Evolutionary conservation across 192 early-diverging fungal species (phyloP).

Genomic region (Backusella westeae): DNA sequence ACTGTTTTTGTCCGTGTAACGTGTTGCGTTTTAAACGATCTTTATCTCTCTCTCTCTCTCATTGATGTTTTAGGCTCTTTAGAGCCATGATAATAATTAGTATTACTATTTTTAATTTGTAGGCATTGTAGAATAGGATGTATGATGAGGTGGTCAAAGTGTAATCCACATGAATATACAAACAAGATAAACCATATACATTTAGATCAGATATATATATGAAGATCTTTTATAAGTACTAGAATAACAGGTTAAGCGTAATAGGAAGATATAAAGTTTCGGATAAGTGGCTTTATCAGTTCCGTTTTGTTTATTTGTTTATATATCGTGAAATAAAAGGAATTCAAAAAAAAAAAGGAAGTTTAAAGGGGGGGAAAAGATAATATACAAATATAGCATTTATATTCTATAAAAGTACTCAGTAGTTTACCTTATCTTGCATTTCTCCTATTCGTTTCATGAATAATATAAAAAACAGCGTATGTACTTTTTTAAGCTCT

Average conservation of each 20-base stretch:
- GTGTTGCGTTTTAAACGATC: not conserved
- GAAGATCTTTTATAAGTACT: not conserved
- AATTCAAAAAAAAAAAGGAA: not conserved
- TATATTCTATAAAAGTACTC: not conserved
- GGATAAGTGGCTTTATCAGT: not conserved
- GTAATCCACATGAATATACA: not conserved
- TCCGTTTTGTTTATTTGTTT: not conserved
- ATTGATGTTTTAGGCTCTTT: not conserved
- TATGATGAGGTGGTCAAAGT: not conserved
- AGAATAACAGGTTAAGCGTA: not conserved
- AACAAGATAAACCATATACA: not conserved
- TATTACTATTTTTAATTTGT: not conserved
- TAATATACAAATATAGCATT: slow-evolving; percentile 5
- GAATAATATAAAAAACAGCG: not conserved
- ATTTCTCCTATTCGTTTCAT: slow-evolving; percentile 1
- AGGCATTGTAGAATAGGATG: not conserved
- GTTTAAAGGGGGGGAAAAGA: not conserved
- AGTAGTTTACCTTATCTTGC: not conserved
- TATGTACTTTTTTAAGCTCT: not conserved
- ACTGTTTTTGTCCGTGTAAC: not conserved
- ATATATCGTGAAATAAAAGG: not conserved
- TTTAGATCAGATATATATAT: not conserved
- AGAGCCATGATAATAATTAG: not conserved
- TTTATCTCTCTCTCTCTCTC: not conserved
- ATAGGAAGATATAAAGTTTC: slow-evolving; percentile 1